Conservation (phyloP, 306 rosid species). For the Clitoria ternatea region DNA sequence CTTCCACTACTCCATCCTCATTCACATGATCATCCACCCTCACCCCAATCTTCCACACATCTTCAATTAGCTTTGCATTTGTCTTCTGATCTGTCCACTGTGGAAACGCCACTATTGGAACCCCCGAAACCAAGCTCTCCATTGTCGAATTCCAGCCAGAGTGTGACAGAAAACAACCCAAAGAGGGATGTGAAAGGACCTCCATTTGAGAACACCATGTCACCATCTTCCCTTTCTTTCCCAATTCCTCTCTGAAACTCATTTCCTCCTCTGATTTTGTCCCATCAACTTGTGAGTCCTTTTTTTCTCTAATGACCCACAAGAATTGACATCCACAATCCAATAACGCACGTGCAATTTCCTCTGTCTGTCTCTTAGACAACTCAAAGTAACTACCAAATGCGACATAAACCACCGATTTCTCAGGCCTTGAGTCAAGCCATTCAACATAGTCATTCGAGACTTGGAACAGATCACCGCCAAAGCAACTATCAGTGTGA, state of each 20-base stretch:
- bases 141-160: constrained; percentile 34
- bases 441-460: constrained; percentile 29
- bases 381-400: constrained; percentile 42
- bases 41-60: constrained; percentile 33
- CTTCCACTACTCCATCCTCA: not conserved
- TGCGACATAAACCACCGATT: constrained; percentile 43
- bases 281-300: not conserved
- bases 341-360: constrained; percentile 40
- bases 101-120: constrained; percentile 28
- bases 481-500: constrained; percentile 25
- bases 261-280: not conserved
- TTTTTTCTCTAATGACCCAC: constrained; percentile 40
- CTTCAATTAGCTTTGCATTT: constrained; percentile 22
- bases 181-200: constrained; percentile 29
- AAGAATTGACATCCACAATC: constrained; percentile 38
- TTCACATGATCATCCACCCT: not conserved
- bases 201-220: constrained; percentile 47
- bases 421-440: constrained; percentile 35
- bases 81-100: constrained; percentile 23
- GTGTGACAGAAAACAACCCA: constrained; percentile 35
- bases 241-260: constrained; percentile 12
- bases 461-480: constrained; percentile 32
- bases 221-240: constrained; percentile 33
- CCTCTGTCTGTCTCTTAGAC: constrained; percentile 38
- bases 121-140: constrained; percentile 21